Evolutionary conservation across 2,329 filamentous ascomycete genomes (phyloP).

Genomic region (Penicillium sp.): DNA sequence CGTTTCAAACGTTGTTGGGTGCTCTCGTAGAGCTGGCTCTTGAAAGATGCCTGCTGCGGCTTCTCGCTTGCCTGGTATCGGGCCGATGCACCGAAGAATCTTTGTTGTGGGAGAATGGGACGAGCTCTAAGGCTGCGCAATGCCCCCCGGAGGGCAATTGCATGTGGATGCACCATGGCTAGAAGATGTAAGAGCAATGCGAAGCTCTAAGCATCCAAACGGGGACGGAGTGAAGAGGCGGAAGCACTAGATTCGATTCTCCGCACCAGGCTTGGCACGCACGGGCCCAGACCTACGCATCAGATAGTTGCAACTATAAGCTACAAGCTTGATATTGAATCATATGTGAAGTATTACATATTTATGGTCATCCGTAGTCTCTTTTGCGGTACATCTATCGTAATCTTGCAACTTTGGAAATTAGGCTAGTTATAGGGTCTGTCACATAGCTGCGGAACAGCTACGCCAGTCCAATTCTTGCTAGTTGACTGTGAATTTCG

Average conservation of each 20-base stretch:
- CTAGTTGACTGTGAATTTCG: too few species aligned
- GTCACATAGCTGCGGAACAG: too few species aligned
- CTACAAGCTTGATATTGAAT: too few species aligned
- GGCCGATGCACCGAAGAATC: slow-evolving; percentile 24
- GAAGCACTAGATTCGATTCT: slow-evolving; percentile 3
- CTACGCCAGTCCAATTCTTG: too few species aligned
- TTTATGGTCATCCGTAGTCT: too few species aligned
- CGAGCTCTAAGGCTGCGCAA: slow-evolving; percentile 17
- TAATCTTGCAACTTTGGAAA: too few species aligned
- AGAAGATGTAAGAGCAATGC: slow-evolving; percentile 2
- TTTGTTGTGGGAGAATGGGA: slow-evolving; percentile 12
- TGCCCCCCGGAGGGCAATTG: slow-evolving; percentile 17
- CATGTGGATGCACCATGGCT: slow-evolving; percentile 23
- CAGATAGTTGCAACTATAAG: not conserved
- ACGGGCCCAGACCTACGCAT: not conserved
- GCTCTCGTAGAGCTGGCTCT: slow-evolving; percentile 62
- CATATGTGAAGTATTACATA: not conserved
- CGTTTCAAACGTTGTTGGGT: slow-evolving; percentile 58
- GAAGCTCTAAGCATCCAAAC: not conserved
- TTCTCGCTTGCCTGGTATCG: slow-evolving; percentile 28
- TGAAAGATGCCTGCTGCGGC: slow-evolving; percentile 50
- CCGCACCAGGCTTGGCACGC: slow-evolving; percentile 13
- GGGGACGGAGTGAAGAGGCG: not conserved
- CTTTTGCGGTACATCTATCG: too few species aligned
- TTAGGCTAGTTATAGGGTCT: too few species aligned